Evolutionary conservation across 371 early-diverging fungal species (phyloP), one percentile per base, ranked within the genome.

Genomic region (Rhizopus microsporus): DNA sequence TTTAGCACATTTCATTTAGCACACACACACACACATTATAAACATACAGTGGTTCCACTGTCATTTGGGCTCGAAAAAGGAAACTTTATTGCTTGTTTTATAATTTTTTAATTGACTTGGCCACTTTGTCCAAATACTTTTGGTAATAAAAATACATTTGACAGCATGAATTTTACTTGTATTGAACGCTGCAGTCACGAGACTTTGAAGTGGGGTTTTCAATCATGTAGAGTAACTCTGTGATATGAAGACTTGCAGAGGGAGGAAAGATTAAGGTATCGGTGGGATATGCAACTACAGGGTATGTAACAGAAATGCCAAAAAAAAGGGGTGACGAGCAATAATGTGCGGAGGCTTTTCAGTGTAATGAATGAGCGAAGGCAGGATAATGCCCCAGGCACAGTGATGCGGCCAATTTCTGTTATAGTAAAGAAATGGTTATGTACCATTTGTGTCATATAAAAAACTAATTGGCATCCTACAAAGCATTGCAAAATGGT

Each of bases 361-460:
- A 55, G 49, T 56, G 62, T 59, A 35, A 67, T 43, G 44, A 62
- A 67, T 53, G 57, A 65, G 51, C 61, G 67, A 51, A 66, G 51
- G 23, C 42, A 62, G 52, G 58, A 59, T 53, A 62, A 56, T 35
- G 62, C 53, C 15, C 54, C 62, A 42, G 67, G 67, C 45, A 67
- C 32, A 30, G 59, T 62, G 63, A 69, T 56, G 62, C 65, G 58
- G 60, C 55, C 61, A 70, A 63, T 70, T 60, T 63, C 59, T 57
- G 63, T 56, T 66, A 60, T 66, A 47, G 66, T 63, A 58, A 65
- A 63, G 66, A 70, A 60, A 55, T 30, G 32, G 51, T 23, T 46
- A 60, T 70, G 59, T 56, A 69, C 57, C 61, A 53, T 62, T 58
- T 69, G 65, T 61, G 59, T 69, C 62, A 69, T 69, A 57, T 65